Evolutionary conservation across 2,329 filamentous ascomycete genomes (phyloP), one percentile per base, ranked within the genome.

Genomic region (Cladosporium sp.): DNA sequence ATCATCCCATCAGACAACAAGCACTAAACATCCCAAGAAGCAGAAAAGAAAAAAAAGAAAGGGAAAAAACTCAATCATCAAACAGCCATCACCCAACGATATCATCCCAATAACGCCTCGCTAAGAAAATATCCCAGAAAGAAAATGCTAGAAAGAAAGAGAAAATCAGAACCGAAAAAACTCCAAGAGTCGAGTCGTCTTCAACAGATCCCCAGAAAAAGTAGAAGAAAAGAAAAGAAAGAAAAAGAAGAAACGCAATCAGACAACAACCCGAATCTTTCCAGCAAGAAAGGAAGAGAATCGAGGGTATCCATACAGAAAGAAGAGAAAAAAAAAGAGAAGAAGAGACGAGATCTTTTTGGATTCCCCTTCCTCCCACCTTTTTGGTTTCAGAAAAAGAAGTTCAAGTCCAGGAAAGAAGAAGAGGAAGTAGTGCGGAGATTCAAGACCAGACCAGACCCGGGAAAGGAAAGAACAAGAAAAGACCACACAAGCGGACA

Each of bases 191-290:
- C n/a, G n/a, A n/a, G n/a, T n/a, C n/a, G n/a, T n/a, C n/a, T n/a
- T n/a, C n/a, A n/a, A n/a, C 38, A 43, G 13, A 20, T 5, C 13
- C 17, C 18, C 43, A 32, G 17, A 43, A 9, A 3, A 11, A 24
- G 8, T 29, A 5, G 38, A 13, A 22, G 19, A 40, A 40, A 24
- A 40, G 9, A 42, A 41, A 19, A 29, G n/a, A 41, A 27, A 5
- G 15, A 22, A 29, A 27, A 3, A 20, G 12, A 42, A 29, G 34
- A 47, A 53, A 41, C 43, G 41, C 45, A 50, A 45, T 45, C 50
- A 42, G 45, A 49, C 15, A 50, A n/a, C 32, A n/a, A 34, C 32
- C 8, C 7, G 12, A 34, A 11, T 34, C 32, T 34, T 12, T 34
- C 32, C 32, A 34, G 6, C 32, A 15, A 15, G n/a, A 34, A 11